phyloP scores from a whole-genome alignment of 139 green algal species.

The Prasinococcaceae sp. region DNA sequence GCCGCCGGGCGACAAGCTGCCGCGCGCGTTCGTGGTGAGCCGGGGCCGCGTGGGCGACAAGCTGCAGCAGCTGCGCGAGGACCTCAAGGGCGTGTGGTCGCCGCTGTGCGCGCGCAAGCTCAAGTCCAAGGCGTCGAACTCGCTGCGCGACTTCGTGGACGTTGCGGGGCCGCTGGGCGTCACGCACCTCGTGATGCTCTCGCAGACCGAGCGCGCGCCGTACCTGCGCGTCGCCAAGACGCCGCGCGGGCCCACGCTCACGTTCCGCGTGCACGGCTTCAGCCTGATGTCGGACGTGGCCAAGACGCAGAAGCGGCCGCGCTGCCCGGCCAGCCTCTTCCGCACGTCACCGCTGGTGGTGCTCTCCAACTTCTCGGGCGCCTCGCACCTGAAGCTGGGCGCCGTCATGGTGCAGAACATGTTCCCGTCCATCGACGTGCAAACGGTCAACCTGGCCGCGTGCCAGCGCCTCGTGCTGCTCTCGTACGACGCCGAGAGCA shows the following conservation, averaged over 20 bases:
- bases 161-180: constrained; percentile 87
- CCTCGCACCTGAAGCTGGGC: constrained; percentile 64
- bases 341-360: constrained; percentile 64
- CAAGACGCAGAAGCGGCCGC: constrained; percentile 41
- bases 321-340: constrained; percentile 25
- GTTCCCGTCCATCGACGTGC: constrained; percentile 93
- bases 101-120: constrained; percentile 80
- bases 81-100: constrained; percentile 79
- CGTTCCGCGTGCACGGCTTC: constrained; percentile 65
- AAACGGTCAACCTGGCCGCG: constrained; percentile 31
- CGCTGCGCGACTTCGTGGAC: constrained; percentile 89
- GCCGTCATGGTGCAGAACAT: constrained; percentile 75
- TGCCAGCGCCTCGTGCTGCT: constrained; percentile 66
- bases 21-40: constrained; percentile 72
- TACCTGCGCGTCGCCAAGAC: constrained; percentile 80
- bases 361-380: constrained; percentile 67
- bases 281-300: constrained; percentile 68
- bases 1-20: constrained; percentile 33
- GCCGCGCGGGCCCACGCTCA: constrained; percentile 83
- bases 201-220: constrained; percentile 53
- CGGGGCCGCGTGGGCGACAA: constrained; percentile 43
- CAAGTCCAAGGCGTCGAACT: constrained; percentile 63
- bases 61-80: constrained; percentile 23
- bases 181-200: constrained; percentile 87
- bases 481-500: constrained; percentile 38